phyloP scores from a whole-genome alignment of 306 rosid species.

The Luffa acutangula region DNA sequence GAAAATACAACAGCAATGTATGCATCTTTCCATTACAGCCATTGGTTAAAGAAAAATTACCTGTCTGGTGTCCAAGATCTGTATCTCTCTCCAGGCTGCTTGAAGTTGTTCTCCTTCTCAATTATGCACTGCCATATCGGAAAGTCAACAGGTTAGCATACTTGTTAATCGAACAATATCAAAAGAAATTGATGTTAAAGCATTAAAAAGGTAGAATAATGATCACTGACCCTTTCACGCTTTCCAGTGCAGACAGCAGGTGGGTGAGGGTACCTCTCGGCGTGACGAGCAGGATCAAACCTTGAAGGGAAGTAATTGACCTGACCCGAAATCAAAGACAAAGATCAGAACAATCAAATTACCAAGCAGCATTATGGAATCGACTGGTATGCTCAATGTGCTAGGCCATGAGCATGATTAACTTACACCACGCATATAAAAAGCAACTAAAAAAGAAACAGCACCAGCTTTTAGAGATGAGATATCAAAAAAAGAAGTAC shows the following conservation, averaged over 20 bases:
- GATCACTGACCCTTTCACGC: slow-evolving; percentile 49
- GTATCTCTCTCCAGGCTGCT: slow-evolving; percentile 92
- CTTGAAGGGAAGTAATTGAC: slow-evolving; percentile 69
- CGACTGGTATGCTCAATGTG: not conserved
- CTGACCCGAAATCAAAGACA: slow-evolving; percentile 13
- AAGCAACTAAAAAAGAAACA: not conserved
- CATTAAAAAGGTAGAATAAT: not conserved
- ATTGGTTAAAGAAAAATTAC: slow-evolving; percentile 15
- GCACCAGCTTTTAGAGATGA: not conserved
- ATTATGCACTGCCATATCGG: slow-evolving; percentile 33
- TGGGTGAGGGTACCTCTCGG: slow-evolving; percentile 46
- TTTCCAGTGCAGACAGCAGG: slow-evolving; percentile 22
- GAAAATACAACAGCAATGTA: not conserved
- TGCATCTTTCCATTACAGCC: not conserved
- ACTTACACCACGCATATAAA: not conserved
- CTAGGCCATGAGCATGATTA: not conserved
- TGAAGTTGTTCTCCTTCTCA: slow-evolving; percentile 80
- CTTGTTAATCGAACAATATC: not conserved
- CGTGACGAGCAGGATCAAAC: slow-evolving; percentile 48
- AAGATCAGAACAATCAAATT: slow-evolving; percentile 2
- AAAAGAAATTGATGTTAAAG: slow-evolving; percentile 6
- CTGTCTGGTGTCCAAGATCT: slow-evolving; percentile 76
- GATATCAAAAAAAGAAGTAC: not conserved
- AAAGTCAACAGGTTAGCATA: not conserved
- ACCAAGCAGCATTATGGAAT: not conserved